Conservation (phyloP, 2,329 filamentous ascomycete species). For the Colletotrichum higginsianum region DNA sequence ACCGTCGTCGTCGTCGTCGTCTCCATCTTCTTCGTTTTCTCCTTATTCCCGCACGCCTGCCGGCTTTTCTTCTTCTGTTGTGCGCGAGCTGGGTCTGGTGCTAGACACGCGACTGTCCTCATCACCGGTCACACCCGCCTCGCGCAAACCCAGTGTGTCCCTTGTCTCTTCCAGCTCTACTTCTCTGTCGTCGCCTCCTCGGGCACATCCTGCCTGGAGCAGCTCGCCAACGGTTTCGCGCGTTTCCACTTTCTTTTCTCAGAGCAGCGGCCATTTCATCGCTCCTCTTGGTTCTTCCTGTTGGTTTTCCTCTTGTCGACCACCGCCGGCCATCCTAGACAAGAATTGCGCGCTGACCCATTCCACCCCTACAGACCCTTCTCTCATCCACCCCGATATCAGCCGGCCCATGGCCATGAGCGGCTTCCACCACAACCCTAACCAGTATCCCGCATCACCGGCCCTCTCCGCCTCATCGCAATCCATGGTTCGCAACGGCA, state of each 20-base stretch:
- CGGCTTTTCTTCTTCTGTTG: conserved; percentile 39
- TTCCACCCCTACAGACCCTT: conserved; percentile 62
- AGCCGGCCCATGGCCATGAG: conserved; percentile 64
- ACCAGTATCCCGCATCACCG: conserved; percentile 73
- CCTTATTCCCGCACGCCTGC: conserved; percentile 45
- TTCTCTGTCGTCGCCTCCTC: conserved; percentile 52
- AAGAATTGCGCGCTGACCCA: conserved; percentile 54
- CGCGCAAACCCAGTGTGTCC: conserved; percentile 49
- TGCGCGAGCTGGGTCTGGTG: conserved; percentile 46
- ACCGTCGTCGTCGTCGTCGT: too few species aligned
- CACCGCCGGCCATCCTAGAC: conserved; percentile 42
- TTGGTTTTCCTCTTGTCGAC: conserved; percentile 62
- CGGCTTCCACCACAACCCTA: conserved; percentile 63
- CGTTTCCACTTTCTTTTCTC: conserved; percentile 65
- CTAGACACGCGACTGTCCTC: conserved; percentile 49
- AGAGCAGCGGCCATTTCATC: conserved; percentile 67
- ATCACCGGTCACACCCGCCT: conserved; percentile 48
- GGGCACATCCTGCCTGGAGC: conserved; percentile 47
- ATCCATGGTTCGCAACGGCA: conserved; percentile 66
- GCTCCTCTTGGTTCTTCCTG: conserved; percentile 66
- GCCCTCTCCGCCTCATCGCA: conserved; percentile 71
- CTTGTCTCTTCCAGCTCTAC: conserved; percentile 51
- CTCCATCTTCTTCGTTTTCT: conserved; percentile 38
- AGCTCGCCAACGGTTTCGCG: conserved; percentile 48
- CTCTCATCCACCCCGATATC: conserved; percentile 70